Conservation (phyloP, 2,329 filamentous ascomycete genomes). For the Aspergillus brunneoviolaceus region DNA sequence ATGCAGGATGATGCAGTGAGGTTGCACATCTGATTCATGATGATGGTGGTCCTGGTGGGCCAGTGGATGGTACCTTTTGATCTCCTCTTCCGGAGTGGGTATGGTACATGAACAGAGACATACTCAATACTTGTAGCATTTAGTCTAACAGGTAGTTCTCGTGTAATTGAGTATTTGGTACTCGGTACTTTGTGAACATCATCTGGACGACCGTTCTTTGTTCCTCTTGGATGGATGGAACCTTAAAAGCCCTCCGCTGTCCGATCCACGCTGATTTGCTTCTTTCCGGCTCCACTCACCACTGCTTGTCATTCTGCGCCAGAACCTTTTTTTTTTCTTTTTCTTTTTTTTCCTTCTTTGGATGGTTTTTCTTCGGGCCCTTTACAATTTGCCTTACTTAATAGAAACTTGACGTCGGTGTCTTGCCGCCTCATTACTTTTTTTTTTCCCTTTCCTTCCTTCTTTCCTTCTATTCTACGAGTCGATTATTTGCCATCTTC, state of each 20-base stretch:
- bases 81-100: no score
- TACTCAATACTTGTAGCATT: no score
- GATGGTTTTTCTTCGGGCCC: background rate
- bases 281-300: background rate
- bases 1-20: background rate
- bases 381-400: slow-evolving; percentile 7
- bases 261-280: background rate
- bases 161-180: no score
- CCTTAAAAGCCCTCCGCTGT: no score
- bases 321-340: no score
- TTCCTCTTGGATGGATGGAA: background rate
- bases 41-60: background rate
- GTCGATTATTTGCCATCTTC: background rate
- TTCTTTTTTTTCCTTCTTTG: no score
- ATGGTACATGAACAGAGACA: no score
- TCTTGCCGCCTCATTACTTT: slow-evolving; percentile 1
- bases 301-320: background rate
- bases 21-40: background rate
- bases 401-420: slow-evolving; percentile 8
- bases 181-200: no score
- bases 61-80: no score
- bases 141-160: no score
- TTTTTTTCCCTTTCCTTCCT: background rate
- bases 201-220: background rate
- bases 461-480: background rate